A percentile compares a stretch with the other conserved stretches of the same genome.
phyloP scores from a whole-genome alignment of 2,329 filamentous ascomycete species.

The Didymellaceae sp. region DNA sequence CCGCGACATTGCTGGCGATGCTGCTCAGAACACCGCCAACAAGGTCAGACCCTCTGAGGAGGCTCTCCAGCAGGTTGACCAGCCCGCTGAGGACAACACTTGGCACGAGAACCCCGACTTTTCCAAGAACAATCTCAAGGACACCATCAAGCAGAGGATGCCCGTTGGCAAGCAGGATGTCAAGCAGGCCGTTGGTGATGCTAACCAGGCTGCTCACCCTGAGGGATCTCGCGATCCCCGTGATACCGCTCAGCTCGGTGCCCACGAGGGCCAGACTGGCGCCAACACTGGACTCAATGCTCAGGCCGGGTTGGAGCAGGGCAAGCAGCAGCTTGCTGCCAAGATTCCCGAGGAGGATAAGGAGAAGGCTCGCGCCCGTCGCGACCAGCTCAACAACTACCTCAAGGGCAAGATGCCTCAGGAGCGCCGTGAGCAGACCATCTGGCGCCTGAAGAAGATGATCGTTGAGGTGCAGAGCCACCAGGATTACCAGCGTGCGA shows the following conservation, averaged over 20 bases:
- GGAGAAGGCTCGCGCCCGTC: constrained; percentile 49
- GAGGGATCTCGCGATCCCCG: constrained; percentile 60
- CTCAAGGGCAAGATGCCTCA: constrained; percentile 85
- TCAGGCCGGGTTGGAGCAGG: constrained; percentile 56
- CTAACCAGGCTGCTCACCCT: constrained; percentile 64
- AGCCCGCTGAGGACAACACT: constrained; percentile 85
- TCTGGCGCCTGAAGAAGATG: constrained; percentile 98
- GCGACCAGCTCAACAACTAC: constrained; percentile 71
- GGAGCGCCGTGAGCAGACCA: constrained; percentile 89
- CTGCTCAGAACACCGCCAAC: constrained; percentile 77
- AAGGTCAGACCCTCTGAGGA: constrained; percentile 80
- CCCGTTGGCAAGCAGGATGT: constrained; percentile 65
- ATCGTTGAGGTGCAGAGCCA: constrained; percentile 95
- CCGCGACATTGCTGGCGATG: constrained; percentile 91
- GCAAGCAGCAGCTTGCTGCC: constrained; percentile 65
- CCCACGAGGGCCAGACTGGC: constrained; percentile 57
- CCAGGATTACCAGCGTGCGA: constrained; percentile 89
- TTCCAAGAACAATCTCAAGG: constrained; percentile 71
- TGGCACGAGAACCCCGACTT: constrained; percentile 90
- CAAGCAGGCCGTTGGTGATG: constrained; percentile 62
- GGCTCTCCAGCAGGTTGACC: constrained; percentile 76
- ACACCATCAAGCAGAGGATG: constrained; percentile 67
- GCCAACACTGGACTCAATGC: constrained; percentile 59
- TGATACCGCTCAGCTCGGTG: constrained; percentile 60
- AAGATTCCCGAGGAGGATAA: constrained; percentile 70